phyloP scores from a whole-genome alignment of 2,329 filamentous ascomycete genomes.

The Sporothrix pseudoabietina region DNA sequence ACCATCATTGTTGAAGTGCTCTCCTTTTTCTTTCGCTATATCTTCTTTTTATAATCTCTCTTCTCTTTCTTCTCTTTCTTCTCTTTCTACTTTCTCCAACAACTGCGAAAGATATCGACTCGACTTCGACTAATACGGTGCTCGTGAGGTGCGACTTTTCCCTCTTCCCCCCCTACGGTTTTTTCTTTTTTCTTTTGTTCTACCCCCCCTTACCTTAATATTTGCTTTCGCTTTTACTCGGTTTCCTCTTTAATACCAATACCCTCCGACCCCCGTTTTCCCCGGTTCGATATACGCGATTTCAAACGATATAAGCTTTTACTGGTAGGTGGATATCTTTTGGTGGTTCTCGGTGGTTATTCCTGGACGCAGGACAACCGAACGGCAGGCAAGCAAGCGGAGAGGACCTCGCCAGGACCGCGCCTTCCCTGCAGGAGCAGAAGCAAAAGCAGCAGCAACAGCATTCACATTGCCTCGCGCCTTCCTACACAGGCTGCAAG shows the following conservation, averaged over 20 bases:
- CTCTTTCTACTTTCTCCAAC: slow-evolving; percentile 42
- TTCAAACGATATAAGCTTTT: slow-evolving; percentile 26
- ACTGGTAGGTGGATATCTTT: slow-evolving; percentile 28
- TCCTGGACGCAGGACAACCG: slow-evolving; percentile 10
- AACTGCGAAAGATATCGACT: slow-evolving; percentile 54
- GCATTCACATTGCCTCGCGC: neutral
- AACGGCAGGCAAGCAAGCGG: neutral
- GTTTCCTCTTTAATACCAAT: slow-evolving; percentile 6
- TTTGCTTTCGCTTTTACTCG: slow-evolving; percentile 16
- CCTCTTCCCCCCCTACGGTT: slow-evolving; percentile 28
- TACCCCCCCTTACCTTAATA: slow-evolving; percentile 17
- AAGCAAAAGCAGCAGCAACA: neutral
- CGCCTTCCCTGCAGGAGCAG: slow-evolving; percentile 17
- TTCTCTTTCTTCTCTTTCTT: slow-evolving; percentile 28
- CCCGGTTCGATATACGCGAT: slow-evolving; percentile 14
- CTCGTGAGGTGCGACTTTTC: slow-evolving; percentile 46
- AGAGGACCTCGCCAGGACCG: neutral
- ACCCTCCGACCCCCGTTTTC: slow-evolving; percentile 14
- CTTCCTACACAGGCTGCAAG: slow-evolving; percentile 6
- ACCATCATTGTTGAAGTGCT: neutral
- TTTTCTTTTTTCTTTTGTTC: slow-evolving; percentile 27
- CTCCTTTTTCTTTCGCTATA: neutral
- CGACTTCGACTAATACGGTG: slow-evolving; percentile 44
- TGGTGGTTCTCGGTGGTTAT: neutral
- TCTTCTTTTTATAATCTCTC: slow-evolving; percentile 36